These are phyloP conservation scores for Triglochin maritima DNA, from an alignment of 106 monocot species.

Conservation along the genomic window DNA sequence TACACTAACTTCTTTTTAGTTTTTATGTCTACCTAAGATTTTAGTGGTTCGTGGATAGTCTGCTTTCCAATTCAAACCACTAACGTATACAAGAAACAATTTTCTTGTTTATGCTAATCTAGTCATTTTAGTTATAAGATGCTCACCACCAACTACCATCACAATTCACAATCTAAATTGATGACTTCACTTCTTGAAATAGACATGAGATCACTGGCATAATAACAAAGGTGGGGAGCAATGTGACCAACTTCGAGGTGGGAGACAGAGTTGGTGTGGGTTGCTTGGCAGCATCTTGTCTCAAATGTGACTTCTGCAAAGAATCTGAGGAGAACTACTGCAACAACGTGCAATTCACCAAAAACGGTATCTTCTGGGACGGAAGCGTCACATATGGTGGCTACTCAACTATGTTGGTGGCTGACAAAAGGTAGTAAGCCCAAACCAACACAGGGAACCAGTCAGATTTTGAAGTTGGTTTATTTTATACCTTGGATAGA, in stretches of 20 bases:
- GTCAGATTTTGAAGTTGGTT: too few species aligned
- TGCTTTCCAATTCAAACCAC: too few species aligned
- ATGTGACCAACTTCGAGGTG: slow-evolving; percentile 47
- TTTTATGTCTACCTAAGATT: neutral
- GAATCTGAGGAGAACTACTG: slow-evolving; percentile 79
- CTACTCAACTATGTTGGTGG: slow-evolving; percentile 62
- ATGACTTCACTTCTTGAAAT: neutral
- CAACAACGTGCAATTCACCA: slow-evolving; percentile 61
- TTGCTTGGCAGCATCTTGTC: slow-evolving; percentile 60
- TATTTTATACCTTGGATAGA: too few species aligned
- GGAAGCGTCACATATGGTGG: slow-evolving; percentile 92
- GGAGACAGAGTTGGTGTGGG: slow-evolving; percentile 80
- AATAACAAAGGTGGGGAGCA: slow-evolving; percentile 53
- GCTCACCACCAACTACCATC: neutral
- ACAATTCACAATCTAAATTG: neutral
- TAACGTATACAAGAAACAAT: too few species aligned
- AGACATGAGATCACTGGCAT: slow-evolving; percentile 89
- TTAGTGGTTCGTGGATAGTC: too few species aligned
- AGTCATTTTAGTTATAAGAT: too few species aligned
- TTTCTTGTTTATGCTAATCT: too few species aligned
- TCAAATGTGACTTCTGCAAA: slow-evolving; percentile 60
- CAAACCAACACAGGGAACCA: too few species aligned
- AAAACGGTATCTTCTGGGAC: slow-evolving; percentile 74
- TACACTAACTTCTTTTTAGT: neutral
- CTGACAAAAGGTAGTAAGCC: slow-evolving; percentile 37